These are phyloP conservation scores for Puccinia hordei DNA, from an alignment of 1,284 basidiomycete genomes.

Conservation along the genomic window DNA sequence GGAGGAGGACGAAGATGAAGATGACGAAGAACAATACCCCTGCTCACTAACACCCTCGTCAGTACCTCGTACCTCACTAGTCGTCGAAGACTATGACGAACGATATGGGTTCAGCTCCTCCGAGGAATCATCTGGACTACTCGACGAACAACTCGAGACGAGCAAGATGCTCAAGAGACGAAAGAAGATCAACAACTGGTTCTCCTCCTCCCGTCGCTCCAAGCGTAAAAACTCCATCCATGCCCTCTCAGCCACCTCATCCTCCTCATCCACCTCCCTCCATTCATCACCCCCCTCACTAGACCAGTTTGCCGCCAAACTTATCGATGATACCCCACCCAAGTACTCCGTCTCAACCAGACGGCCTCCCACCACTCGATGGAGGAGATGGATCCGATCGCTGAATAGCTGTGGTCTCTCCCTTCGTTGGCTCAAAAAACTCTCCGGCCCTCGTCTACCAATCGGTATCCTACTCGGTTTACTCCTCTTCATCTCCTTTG, in stretches of 20 bases:
- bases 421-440: constrained; percentile 67
- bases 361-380: constrained; percentile 15
- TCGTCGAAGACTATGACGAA: constrained; percentile 35
- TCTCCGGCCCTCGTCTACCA: constrained; percentile 66
- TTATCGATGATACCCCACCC: neutral
- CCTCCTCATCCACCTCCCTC: constrained; percentile 39
- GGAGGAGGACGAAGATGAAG: neutral
- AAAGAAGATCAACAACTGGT: constrained; percentile 7
- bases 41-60: constrained; percentile 10
- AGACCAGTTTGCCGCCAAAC: constrained; percentile 22
- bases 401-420: constrained; percentile 41
- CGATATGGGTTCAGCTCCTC: constrained; percentile 38
- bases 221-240: constrained; percentile 49
- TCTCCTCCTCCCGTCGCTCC: constrained; percentile 45
- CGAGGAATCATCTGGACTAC: constrained; percentile 29
- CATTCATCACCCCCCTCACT: constrained; percentile 25
- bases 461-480: constrained; percentile 64
- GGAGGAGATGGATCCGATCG: constrained; percentile 24
- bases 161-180: constrained; percentile 24
- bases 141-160: neutral
- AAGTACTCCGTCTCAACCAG: constrained; percentile 24
- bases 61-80: neutral
- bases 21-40: constrained; percentile 11
- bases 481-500: constrained; percentile 70
- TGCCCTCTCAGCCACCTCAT: constrained; percentile 41